Percentiles rank a stretch among this genome's conserved stretches.
Evolutionary conservation across 139 green algal genomes (phyloP).

Genomic region (Zygnema circumcarinatum): DNA sequence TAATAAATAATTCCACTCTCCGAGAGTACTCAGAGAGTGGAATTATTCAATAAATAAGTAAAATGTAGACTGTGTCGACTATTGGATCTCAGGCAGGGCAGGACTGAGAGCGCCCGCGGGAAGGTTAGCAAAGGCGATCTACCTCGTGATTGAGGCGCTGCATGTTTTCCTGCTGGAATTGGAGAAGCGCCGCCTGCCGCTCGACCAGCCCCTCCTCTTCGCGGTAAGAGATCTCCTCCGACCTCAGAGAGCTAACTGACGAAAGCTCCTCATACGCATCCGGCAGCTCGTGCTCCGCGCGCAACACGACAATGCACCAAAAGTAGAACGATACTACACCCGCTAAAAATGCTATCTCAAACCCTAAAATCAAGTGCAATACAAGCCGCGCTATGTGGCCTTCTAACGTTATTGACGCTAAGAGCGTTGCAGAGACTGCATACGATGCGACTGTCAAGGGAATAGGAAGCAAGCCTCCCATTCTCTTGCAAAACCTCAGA

Average conservation of each 20-base stretch:
- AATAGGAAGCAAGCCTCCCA: background rate
- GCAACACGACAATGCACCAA: background rate
- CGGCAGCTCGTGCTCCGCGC: background rate
- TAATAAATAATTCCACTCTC: too few species aligned
- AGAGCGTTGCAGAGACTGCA: background rate
- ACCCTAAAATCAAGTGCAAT: background rate
- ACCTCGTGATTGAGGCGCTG: background rate
- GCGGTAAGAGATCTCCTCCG: background rate
- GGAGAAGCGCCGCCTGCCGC: background rate
- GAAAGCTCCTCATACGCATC: background rate
- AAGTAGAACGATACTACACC: background rate
- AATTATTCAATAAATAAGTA: too few species aligned
- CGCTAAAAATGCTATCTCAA: background rate
- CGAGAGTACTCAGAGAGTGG: too few species aligned
- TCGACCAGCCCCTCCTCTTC: slow-evolving; percentile 1
- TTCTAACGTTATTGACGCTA: background rate
- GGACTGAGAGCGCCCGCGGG: too few species aligned
- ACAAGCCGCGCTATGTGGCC: background rate
- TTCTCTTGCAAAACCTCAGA: background rate
- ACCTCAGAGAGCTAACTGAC: background rate
- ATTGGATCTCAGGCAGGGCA: too few species aligned
- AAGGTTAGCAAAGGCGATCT: too few species aligned
- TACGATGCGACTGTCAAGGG: background rate
- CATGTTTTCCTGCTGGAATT: background rate
- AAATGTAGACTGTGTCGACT: too few species aligned